A percentile compares a stretch with the other conserved stretches of the same genome.
phyloP scores from a whole-genome alignment of 441 rosid genomes.

The Mallotus japonicus region DNA sequence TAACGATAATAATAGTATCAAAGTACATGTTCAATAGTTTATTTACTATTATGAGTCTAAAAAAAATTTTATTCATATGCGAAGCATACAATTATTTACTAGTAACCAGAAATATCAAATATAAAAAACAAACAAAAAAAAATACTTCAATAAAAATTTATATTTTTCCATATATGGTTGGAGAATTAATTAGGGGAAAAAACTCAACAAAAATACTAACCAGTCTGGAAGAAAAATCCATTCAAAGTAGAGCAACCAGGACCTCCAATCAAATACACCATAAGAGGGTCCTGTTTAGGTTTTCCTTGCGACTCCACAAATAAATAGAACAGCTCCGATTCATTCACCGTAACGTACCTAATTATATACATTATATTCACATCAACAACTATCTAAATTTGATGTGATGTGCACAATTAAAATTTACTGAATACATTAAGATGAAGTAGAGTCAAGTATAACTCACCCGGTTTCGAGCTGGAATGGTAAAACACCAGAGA shows the following conservation, averaged over 20 bases:
- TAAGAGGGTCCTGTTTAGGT: slow-evolving; percentile 31
- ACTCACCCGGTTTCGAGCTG: slow-evolving; percentile 36
- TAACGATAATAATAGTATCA: too few species aligned
- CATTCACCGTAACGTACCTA: slow-evolving; percentile 36
- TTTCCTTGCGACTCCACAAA: slow-evolving; percentile 38
- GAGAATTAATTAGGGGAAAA: neutral
- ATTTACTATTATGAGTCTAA: too few species aligned
- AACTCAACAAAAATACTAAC: slow-evolving; percentile 13
- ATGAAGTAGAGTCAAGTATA: neutral
- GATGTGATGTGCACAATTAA: too few species aligned
- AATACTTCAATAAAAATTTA: too few species aligned
- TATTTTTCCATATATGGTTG: too few species aligned
- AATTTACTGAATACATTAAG: too few species aligned
- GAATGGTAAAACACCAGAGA: slow-evolving; percentile 28
- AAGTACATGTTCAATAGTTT: too few species aligned
- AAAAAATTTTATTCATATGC: too few species aligned
- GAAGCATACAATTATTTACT: too few species aligned
- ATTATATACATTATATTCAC: neutral
- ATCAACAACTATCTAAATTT: neutral
- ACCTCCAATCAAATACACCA: slow-evolving; percentile 37
- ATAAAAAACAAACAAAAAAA: too few species aligned
- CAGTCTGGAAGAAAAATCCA: slow-evolving; percentile 34
- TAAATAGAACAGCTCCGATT: slow-evolving; percentile 37
- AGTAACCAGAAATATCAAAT: too few species aligned
- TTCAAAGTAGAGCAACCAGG: slow-evolving; percentile 39